Conservation (phyloP, 2,329 filamentous ascomycete species). For the Colletotrichum sp. region DNA sequence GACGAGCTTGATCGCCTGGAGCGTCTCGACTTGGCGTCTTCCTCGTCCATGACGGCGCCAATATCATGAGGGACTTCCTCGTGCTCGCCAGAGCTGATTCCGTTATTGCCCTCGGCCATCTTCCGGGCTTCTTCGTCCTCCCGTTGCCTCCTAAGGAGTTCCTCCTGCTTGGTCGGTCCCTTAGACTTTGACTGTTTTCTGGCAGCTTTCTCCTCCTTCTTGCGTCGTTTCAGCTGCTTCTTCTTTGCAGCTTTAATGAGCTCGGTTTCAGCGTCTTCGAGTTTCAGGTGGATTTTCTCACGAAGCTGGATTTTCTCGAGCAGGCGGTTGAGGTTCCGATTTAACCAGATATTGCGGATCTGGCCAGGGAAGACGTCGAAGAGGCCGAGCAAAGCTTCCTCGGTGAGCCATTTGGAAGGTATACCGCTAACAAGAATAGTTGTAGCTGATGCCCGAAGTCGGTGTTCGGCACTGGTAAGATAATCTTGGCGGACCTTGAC, state of each 20-base stretch:
- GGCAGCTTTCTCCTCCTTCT: slow-evolving; percentile 68
- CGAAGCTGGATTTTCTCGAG: slow-evolving; percentile 83
- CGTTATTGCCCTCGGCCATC: slow-evolving; percentile 54
- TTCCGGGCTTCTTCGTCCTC: slow-evolving; percentile 55
- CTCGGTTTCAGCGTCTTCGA: slow-evolving; percentile 85
- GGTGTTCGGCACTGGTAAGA: slow-evolving; percentile 92
- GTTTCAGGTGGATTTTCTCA: slow-evolving; percentile 69
- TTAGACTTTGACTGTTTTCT: slow-evolving; percentile 58
- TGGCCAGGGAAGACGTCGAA: slow-evolving; percentile 98
- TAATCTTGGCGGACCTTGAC: slow-evolving; percentile 94
- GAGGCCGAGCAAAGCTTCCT: slow-evolving; percentile 79
- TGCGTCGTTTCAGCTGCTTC: slow-evolving; percentile 72
- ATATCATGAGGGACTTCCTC: slow-evolving; percentile 59
- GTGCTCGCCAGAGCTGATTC: slow-evolving; percentile 57
- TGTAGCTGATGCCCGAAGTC: slow-evolving; percentile 89
- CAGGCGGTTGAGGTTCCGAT: slow-evolving; percentile 83
- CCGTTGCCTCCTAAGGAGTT: slow-evolving; percentile 47
- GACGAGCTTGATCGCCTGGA: slow-evolving; percentile 15
- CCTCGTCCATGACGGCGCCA: slow-evolving; percentile 49
- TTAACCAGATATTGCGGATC: slow-evolving; percentile 95
- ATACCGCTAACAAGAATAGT: slow-evolving; percentile 94
- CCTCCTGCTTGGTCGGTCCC: slow-evolving; percentile 56
- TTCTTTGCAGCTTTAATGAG: slow-evolving; percentile 82
- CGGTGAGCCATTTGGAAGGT: slow-evolving; percentile 86
- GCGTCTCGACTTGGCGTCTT: slow-evolving; percentile 21